These are phyloP conservation scores for Reticulascus tulasneorum DNA, from an alignment of 2,329 filamentous ascomycete species.

Conservation along the genomic window DNA sequence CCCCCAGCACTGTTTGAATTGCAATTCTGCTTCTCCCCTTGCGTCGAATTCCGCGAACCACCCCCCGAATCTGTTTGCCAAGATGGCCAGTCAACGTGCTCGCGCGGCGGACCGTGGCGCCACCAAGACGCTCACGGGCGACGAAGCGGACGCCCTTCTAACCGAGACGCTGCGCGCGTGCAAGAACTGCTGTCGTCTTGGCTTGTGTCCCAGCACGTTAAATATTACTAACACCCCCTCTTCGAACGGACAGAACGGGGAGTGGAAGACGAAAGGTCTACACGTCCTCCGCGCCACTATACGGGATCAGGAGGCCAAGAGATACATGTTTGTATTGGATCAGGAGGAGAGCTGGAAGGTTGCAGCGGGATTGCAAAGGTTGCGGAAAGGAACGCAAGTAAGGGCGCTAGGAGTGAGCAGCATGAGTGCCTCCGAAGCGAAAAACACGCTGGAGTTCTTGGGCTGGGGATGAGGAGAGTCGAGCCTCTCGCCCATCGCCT, in stretches of 20 bases:
- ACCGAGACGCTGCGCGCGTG: constrained; percentile 60
- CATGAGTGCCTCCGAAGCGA: constrained; percentile 51
- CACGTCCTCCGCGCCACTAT: constrained; percentile 62
- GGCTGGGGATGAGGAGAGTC: constrained; percentile 46
- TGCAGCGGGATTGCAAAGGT: constrained; percentile 54
- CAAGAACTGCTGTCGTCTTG: constrained; percentile 58
- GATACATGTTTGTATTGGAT: constrained; percentile 60
- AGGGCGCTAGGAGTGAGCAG: constrained; percentile 55
- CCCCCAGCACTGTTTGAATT: constrained; percentile 57
- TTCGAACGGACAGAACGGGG: constrained; percentile 43
- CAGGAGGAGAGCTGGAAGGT: constrained; percentile 69
- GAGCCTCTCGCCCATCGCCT: too few relatives aligned
- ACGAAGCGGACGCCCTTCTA: constrained; percentile 65
- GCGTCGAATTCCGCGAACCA: constrained; percentile 33
- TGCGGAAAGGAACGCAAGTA: constrained; percentile 58
- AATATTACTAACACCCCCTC: constrained; percentile 37
- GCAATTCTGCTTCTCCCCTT: constrained; percentile 37
- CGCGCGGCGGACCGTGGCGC: constrained; percentile 46
- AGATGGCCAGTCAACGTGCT: constrained; percentile 39
- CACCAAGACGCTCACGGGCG: constrained; percentile 51
- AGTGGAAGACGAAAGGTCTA: constrained; percentile 51
- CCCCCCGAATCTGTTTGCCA: constrained; percentile 40
- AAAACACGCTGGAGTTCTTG: constrained; percentile 52
- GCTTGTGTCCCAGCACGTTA: constrained; percentile 42
- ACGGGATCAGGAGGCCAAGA: constrained; percentile 62